Percentiles rank a stretch among this genome's conserved stretches.
These are phyloP conservation scores for Naematelia aurantialba DNA, from an alignment of 768 basidiomycete species.

Conservation along the genomic window DNA sequence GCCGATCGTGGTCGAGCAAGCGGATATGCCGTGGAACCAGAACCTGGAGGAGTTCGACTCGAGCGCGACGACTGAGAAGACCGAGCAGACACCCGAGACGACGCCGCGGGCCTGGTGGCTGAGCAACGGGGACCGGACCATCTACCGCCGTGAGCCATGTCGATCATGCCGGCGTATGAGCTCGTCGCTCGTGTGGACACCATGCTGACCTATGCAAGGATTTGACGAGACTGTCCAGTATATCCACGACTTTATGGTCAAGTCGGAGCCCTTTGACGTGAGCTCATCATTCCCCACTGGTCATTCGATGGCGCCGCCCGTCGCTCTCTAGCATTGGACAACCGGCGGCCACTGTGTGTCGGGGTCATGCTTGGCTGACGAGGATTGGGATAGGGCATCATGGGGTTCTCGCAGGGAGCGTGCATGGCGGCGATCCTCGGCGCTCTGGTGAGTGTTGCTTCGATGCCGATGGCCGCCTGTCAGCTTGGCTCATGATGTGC, in stretches of 20 bases:
- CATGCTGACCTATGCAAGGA: conserved; percentile 17
- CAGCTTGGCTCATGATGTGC: neutral
- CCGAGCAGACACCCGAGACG: conserved; percentile 45
- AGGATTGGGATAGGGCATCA: conserved; percentile 30
- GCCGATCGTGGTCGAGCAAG: conserved; percentile 45
- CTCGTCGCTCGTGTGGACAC: neutral
- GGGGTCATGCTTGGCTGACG: neutral
- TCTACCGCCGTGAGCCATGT: conserved; percentile 32
- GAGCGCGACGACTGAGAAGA: conserved; percentile 37
- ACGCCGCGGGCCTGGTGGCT: conserved; percentile 48
- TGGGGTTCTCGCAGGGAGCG: conserved; percentile 50
- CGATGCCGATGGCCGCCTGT: neutral
- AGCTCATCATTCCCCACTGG: conserved; percentile 7
- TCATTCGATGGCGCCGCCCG: too few relatives aligned
- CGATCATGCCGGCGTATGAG: neutral
- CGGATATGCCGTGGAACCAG: conserved; percentile 43
- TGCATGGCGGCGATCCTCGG: conserved; percentile 47
- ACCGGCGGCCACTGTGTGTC: neutral
- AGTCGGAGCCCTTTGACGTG: conserved; percentile 45
- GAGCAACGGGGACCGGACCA: conserved; percentile 33
- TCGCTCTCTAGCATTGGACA: too few relatives aligned
- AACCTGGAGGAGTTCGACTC: conserved; percentile 44
- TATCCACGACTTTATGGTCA: conserved; percentile 40
- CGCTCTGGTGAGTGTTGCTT: conserved; percentile 32
- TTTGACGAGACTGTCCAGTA: conserved; percentile 45